phyloP scores from a whole-genome alignment of 106 monocot species.

The Dactylorhiza incarnata region DNA sequence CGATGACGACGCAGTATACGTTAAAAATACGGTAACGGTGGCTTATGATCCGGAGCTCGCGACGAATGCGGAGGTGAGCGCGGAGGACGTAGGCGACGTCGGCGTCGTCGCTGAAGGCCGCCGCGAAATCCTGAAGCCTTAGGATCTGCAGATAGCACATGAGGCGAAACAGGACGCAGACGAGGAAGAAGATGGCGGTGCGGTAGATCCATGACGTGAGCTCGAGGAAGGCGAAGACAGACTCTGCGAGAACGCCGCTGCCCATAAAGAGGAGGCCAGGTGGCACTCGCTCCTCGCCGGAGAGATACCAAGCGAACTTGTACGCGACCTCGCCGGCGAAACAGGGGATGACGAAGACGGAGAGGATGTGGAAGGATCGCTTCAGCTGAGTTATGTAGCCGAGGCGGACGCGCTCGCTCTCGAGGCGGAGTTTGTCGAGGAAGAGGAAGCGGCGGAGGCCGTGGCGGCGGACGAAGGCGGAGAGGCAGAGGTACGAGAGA shows the following conservation, averaged over 20 bases:
- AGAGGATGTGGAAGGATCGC: constrained; percentile 50
- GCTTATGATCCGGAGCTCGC: constrained; percentile 62
- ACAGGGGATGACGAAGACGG: constrained; percentile 56
- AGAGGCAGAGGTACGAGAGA: constrained; percentile 60
- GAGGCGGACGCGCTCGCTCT: constrained; percentile 53
- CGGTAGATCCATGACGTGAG: constrained; percentile 72
- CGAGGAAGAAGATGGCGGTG: constrained; percentile 63
- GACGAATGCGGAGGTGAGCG: constrained; percentile 52
- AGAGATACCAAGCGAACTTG: constrained; percentile 65
- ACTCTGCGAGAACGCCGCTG: constrained; percentile 18
- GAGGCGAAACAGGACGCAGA: constrained; percentile 74
- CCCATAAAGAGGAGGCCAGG: constrained; percentile 22
- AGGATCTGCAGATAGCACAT: constrained; percentile 80
- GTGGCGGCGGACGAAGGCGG: constrained; percentile 37
- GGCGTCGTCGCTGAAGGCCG: constrained; percentile 32
- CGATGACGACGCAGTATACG: constrained; percentile 44
- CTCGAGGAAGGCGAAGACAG: constrained; percentile 36
- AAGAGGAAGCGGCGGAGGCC: constrained; percentile 80
- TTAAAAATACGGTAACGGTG: constrained; percentile 74
- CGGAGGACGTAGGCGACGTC: constrained; percentile 47
- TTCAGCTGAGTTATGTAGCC: constrained; percentile 63
- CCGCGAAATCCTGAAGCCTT: constrained; percentile 60
- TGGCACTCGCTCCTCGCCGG: constrained; percentile 22
- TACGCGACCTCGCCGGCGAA: constrained; percentile 47
- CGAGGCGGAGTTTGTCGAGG: constrained; percentile 57